Base-by-base conservation (phyloP, 192 early-diverging fungal species). In the Coemansia asiatica region DNA sequence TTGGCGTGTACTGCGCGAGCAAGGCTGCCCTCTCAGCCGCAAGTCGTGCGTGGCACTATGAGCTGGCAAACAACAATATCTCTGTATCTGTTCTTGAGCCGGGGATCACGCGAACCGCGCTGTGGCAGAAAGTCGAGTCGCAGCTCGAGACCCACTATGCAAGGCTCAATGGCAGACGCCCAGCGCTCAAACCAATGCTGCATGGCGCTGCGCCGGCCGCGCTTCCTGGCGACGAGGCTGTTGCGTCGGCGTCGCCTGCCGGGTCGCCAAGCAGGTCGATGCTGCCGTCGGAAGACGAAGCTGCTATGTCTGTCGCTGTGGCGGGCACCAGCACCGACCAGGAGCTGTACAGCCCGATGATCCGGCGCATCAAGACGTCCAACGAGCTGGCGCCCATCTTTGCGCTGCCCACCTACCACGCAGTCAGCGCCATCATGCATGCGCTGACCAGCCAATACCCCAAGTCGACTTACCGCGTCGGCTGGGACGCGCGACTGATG, bases 1-100 rank as follows among this genome's bases (percentile, higher is more conserved):
- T 77, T 64, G 83, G 83, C 67, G 73, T 73, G 9, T 84, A 84
- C 68, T 81, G 75, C 31, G 78, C 83, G 26, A 79, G 76, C 79
- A 82, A 85, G 60, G 83, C 83, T 1, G 83, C 83, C 29, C 65
- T 85, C 40, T 68, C 70, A 16, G 79, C 76, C 6, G 71, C 72
- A 38, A 79, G 72, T 51, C 69, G 69, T 9, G 64, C 76, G 35
- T 82, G 79, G 79, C 72, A 70, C 58, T 71, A 73, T 35, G 79
- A 82, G 68, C 70, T 82, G 46, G 79, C 79, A 57, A 51, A 29
- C 55, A 68, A 46, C 61, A 66, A 67, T 46, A 75, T 85, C 27
- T 64, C 83, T 0, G 68, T 85, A 18, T 76, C 79, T 1, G 74
- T 76, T 35, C 57, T 82, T 35, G 79, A 82, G 66, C 83, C 79